Conservation (phyloP, 352 stramenopile species). For the Globisporangium paddicum region DNA sequence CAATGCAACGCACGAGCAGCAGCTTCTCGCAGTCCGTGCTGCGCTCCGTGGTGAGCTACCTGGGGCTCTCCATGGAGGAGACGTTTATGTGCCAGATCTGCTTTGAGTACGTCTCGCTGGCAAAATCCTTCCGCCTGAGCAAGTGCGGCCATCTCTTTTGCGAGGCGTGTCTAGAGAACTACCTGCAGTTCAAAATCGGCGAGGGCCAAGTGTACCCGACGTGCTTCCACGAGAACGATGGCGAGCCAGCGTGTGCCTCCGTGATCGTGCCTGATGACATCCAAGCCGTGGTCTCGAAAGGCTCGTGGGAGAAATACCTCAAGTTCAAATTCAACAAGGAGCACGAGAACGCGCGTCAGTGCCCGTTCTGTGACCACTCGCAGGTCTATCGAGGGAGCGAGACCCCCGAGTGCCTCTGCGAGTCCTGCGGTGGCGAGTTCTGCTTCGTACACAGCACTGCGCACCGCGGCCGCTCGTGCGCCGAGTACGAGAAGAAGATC, state of each 20-base stretch:
- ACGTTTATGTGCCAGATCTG: conserved; percentile 79
- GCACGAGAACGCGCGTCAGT: conserved; percentile 52
- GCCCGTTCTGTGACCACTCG: conserved; percentile 50
- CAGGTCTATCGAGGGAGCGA: conserved; percentile 43
- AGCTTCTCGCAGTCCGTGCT: conserved; percentile 29
- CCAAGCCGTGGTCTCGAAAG: conserved; percentile 32
- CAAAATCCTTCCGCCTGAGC: conserved; percentile 28
- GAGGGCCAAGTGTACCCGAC: conserved; percentile 67
- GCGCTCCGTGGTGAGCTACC: conserved; percentile 41
- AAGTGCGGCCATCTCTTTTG: conserved; percentile 62
- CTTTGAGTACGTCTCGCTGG: conserved; percentile 49
- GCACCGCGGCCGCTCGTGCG: conserved; percentile 60
- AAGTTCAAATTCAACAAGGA: conserved; percentile 87
- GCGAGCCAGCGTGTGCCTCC: conserved; percentile 29
- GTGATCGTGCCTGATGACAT: conserved; percentile 45
- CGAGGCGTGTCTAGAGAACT: conserved; percentile 47
- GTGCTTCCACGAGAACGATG: conserved; percentile 50
- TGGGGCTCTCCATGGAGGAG: conserved; percentile 61
- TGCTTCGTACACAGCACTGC: conserved; percentile 88
- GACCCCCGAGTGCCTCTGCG: conserved; percentile 39
- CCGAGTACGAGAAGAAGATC: conserved; percentile 71
- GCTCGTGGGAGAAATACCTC: conserved; percentile 68
- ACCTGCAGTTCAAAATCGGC: conserved; percentile 68
- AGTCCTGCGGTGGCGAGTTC: conserved; percentile 48
- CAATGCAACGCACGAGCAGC: conserved; percentile 7